These are phyloP conservation scores for Oropetium thomaeum DNA, from an alignment of 176 grass and related monocot genomes.

Conservation along the genomic window DNA sequence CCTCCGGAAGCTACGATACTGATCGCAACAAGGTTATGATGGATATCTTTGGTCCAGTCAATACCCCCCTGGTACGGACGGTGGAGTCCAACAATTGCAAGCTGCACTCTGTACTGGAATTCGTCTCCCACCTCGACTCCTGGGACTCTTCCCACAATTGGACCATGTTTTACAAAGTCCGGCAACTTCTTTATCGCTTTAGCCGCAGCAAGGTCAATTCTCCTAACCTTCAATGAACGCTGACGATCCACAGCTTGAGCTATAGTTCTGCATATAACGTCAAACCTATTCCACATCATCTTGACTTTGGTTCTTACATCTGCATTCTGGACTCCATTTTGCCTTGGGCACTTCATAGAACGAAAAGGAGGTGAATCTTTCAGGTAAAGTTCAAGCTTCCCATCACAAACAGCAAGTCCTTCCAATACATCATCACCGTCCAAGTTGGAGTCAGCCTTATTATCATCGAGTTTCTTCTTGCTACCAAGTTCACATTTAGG, in stretches of 20 bases:
- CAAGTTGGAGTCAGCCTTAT: slow-evolving; percentile 23
- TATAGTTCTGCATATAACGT: slow-evolving; percentile 46
- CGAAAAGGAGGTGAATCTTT: slow-evolving; percentile 12
- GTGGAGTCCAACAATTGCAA: slow-evolving; percentile 74
- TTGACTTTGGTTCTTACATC: slow-evolving; percentile 40
- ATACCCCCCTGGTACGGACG: slow-evolving; percentile 70
- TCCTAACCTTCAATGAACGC: slow-evolving; percentile 16
- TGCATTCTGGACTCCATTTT: slow-evolving; percentile 9
- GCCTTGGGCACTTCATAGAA: neutral
- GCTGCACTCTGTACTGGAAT: slow-evolving; percentile 69
- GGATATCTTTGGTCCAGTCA: slow-evolving; percentile 36
- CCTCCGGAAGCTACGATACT: slow-evolving; percentile 85
- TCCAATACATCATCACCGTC: slow-evolving; percentile 30
- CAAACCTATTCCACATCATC: slow-evolving; percentile 46
- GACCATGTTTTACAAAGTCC: slow-evolving; percentile 38
- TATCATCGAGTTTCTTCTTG: slow-evolving; percentile 28
- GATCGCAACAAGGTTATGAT: slow-evolving; percentile 49
- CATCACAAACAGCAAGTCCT: slow-evolving; percentile 27
- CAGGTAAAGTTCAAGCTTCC: slow-evolving; percentile 34
- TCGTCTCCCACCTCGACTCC: slow-evolving; percentile 83
- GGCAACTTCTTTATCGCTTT: slow-evolving; percentile 29
- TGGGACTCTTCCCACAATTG: slow-evolving; percentile 53
- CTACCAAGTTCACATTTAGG: neutral
- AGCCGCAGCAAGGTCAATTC: slow-evolving; percentile 58
- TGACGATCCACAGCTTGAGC: slow-evolving; percentile 47